These are phyloP conservation scores for Dittrichia graveolens DNA, from an alignment of 129 eudicot genomes.

Conservation along the genomic window DNA sequence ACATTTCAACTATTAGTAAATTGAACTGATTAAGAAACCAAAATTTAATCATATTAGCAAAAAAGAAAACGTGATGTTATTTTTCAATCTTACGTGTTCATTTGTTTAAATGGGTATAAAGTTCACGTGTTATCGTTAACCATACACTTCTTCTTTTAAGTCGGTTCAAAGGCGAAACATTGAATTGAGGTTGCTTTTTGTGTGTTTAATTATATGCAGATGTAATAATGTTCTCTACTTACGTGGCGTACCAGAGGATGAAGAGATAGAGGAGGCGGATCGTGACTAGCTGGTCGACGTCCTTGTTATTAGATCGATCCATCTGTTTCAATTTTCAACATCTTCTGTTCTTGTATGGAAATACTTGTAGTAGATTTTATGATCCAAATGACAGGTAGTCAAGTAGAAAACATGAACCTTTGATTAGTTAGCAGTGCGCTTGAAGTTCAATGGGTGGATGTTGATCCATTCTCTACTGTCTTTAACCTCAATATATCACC, in stretches of 20 bases:
- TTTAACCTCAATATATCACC: too few relatives aligned
- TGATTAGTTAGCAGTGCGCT: constrained; percentile 4
- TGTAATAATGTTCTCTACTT: constrained; percentile 89
- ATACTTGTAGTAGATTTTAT: constrained; percentile 34
- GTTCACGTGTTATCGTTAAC: too few relatives aligned
- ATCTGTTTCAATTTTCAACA: constrained; percentile 3
- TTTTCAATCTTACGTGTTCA: too few relatives aligned
- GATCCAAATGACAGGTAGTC: constrained; percentile 1
- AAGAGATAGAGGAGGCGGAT: constrained; percentile 86
- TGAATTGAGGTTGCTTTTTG: not conserved
- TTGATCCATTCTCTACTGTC: too few relatives aligned
- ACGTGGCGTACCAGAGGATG: constrained; percentile 98
- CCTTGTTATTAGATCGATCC: constrained; percentile 19
- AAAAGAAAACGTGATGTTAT: too few relatives aligned
- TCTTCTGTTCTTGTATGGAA: constrained; percentile 31
- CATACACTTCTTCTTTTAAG: too few relatives aligned
- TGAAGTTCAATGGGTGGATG: constrained; percentile 11
- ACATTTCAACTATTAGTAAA: too few relatives aligned
- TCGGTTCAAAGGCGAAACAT: too few relatives aligned
- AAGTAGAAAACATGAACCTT: constrained; percentile 11
- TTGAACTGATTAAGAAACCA: too few relatives aligned
- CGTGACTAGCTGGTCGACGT: constrained; percentile 42
- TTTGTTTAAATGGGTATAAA: too few relatives aligned
- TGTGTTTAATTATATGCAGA: constrained; percentile 43
- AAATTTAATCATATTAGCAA: too few relatives aligned